phyloP scores from a whole-genome alignment of 495 filamentous ascomycete species.

The Choiromyces venosus region DNA sequence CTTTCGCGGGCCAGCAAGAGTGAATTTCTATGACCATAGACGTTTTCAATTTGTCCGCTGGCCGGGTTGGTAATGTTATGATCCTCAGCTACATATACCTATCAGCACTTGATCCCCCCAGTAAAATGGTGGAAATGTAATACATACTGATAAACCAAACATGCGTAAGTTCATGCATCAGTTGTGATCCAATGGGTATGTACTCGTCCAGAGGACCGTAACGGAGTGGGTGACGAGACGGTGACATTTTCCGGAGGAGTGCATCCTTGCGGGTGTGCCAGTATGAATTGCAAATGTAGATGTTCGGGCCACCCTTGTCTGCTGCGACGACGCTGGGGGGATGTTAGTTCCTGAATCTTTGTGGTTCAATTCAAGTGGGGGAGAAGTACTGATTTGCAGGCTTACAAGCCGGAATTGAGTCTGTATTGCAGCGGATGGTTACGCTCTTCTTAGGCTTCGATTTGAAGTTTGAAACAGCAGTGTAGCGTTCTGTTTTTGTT shows the following conservation, averaged over 20 bases:
- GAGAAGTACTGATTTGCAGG: not conserved
- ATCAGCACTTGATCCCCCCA: not conserved
- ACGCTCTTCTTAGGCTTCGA: not conserved
- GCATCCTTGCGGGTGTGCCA: not conserved
- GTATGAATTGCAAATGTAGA: constrained; percentile 1
- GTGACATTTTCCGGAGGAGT: not conserved
- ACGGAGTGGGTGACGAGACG: not conserved
- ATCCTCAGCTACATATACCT: not conserved
- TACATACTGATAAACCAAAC: not conserved
- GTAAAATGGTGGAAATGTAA: not conserved
- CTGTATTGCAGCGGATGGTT: not conserved
- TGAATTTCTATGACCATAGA: not conserved
- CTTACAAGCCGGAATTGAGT: not conserved
- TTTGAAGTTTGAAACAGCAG: not conserved
- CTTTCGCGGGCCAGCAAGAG: not conserved
- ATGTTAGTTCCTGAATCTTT: not conserved
- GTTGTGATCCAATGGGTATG: not conserved
- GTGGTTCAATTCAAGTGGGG: not conserved
- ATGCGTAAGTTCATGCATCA: not conserved
- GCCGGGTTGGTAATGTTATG: not conserved
- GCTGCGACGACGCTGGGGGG: not conserved
- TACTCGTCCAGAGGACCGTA: not conserved
- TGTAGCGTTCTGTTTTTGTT: not conserved
- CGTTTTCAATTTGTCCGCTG: not conserved
- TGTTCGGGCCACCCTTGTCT: not conserved